A percentile compares a stretch with the other conserved stretches of the same genome.
Conservation (phyloP, 2,329 filamentous ascomycete species). For the Phialophora chinensis region DNA sequence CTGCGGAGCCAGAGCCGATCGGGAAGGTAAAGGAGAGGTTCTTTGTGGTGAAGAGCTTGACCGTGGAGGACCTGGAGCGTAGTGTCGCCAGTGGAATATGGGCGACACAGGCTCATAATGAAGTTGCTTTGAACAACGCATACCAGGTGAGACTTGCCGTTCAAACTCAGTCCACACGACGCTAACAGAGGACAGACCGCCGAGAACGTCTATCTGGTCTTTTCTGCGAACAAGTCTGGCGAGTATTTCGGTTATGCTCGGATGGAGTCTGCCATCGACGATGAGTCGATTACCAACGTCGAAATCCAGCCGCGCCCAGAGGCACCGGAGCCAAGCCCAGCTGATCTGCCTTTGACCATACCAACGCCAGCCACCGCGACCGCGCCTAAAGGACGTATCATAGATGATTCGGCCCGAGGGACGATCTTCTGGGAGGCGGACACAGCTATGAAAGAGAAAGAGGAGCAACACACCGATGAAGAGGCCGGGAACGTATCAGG, state of each 20-base stretch:
- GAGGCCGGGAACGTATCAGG: slow-evolving; percentile 33
- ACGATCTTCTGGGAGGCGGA: slow-evolving; percentile 97
- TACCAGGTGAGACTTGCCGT: slow-evolving; percentile 68
- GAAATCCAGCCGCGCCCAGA: slow-evolving; percentile 72
- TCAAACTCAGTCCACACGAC: slow-evolving; percentile 1
- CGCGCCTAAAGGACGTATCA: slow-evolving; percentile 82
- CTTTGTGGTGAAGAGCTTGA: slow-evolving; percentile 92
- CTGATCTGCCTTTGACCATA: slow-evolving; percentile 79
- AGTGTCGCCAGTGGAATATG: slow-evolving; percentile 88
- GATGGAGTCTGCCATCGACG: slow-evolving; percentile 83
- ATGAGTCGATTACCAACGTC: slow-evolving; percentile 70
- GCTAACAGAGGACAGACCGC: slow-evolving; percentile 60
- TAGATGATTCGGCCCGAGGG: slow-evolving; percentile 89
- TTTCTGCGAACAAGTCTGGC: slow-evolving; percentile 96
- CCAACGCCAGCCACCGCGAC: slow-evolving; percentile 77
- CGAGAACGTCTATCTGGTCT: slow-evolving; percentile 88
- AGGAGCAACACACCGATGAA: slow-evolving; percentile 44
- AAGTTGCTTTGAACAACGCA: slow-evolving; percentile 79
- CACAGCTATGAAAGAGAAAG: slow-evolving; percentile 52
- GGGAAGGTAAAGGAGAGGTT: slow-evolving; percentile 70
- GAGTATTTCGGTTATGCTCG: slow-evolving; percentile 95
- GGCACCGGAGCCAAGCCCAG: slow-evolving; percentile 47
- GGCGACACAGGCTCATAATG: slow-evolving; percentile 95
- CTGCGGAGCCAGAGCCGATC: slow-evolving; percentile 35
- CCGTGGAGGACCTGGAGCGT: slow-evolving; percentile 84